A percentile compares a stretch with the other conserved stretches of the same genome.
Conservation (phyloP, 2,329 filamentous ascomycete species). For the Colletotrichum incanum region DNA sequence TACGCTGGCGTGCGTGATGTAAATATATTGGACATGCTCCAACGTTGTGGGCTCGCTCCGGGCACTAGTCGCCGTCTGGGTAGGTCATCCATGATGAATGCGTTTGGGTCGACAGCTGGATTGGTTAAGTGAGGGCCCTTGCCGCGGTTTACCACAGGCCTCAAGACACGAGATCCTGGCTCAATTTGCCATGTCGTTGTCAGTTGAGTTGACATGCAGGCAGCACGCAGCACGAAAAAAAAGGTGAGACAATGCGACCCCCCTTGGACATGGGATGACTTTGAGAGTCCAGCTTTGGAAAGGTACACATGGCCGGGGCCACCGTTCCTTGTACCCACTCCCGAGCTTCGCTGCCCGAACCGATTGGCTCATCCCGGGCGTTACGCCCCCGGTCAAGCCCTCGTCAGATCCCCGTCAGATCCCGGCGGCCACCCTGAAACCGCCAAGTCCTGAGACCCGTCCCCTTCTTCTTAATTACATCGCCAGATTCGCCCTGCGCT, state of each 20-base stretch:
- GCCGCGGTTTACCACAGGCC: background rate
- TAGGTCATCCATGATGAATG: background rate
- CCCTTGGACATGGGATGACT: conserved; percentile 25
- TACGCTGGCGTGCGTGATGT: conserved; percentile 22
- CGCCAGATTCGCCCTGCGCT: conserved; percentile 30
- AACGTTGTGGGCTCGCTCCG: background rate
- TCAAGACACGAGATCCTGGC: background rate
- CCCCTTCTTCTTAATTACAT: conserved; percentile 40
- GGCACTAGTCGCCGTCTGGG: background rate
- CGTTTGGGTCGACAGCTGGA: no score
- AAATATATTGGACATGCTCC: conserved; percentile 1
- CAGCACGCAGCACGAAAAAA: background rate
- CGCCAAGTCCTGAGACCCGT: conserved; percentile 39
- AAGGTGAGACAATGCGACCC: conserved; percentile 26
- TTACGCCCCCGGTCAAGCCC: conserved; percentile 11
- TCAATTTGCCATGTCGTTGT: conserved; percentile 14
- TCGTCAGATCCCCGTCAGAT: conserved; percentile 26
- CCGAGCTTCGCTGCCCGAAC: conserved; percentile 35
- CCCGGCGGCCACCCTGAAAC: conserved; percentile 42
- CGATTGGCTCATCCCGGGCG: conserved; percentile 33
- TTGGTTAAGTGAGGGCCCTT: background rate
- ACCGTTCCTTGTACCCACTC: conserved; percentile 1
- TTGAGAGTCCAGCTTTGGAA: background rate
- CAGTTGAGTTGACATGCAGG: conserved; percentile 26
- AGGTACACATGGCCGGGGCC: conserved; percentile 1